Base-by-base conservation (phyloP, 2,329 filamentous ascomycete species). In the Emericellopsis atlantica region DNA sequence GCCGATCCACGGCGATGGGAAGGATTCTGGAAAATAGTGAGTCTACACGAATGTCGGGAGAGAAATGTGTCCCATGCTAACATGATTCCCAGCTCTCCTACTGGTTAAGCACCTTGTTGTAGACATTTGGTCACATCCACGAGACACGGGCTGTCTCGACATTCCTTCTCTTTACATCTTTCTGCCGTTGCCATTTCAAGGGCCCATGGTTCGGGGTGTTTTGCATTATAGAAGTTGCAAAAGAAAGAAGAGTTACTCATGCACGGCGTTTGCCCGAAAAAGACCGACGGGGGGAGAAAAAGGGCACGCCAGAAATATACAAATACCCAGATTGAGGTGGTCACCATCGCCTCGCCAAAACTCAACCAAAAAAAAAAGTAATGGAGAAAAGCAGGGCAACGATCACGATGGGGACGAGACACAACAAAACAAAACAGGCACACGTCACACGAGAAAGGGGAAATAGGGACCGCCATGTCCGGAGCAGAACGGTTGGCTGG, bases 1-100 rank as follows among this genome's bases (percentile, higher is more conserved):
- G 51, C 65, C 61, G 46, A 67, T 65, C 14, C 65, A 65, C 51
- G 65, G 64, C 46, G 62, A 62, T 44, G 61, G 60, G 45, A 54
- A 57, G 26, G 61, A 60, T 52, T 62, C 62, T 53, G 64, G 65
- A 51, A 59, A 64, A 55, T 62, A 62, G 60, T 62, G 43, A 53
- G 60, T 54, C 4, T 18, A 9, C 24, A 29, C 5, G 15, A 9
- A 6, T 22, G n/a, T 35, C 10, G 18, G n/a, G n/a, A 15, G 18
- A 35, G 32, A 35, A 2, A 5, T 40, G 54, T 67, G 49, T 75
- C 72, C 43, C 62, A 63, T 44, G 63, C 60, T 52, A 35, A 21
- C 32, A 35, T 35, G 4, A 11, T 8, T 16, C 18, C 10, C 8
- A 35, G n/a, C 32, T 35, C 32, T 6, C n/a, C 18, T 9, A 15